Evolutionary conservation across 371 early-diverging fungal species (phyloP).

Genomic region (Zychaea mexicana): DNA sequence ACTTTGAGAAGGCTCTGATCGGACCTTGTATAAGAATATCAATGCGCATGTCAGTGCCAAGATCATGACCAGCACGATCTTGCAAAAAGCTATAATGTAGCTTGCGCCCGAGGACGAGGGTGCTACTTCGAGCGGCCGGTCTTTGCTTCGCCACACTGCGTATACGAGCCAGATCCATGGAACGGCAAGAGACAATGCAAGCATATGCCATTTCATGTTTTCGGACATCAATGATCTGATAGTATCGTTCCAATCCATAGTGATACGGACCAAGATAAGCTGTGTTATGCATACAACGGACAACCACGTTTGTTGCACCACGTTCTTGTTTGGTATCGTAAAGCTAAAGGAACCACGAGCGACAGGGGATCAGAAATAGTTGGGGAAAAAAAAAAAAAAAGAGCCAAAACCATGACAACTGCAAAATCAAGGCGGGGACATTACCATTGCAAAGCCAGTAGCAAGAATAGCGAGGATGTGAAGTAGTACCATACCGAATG

Average conservation of each 20-base stretch:
- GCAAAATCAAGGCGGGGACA: too few relatives aligned
- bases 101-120: constrained; percentile 21
- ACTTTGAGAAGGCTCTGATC: constrained; percentile 7
- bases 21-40: constrained; percentile 15
- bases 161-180: neutral
- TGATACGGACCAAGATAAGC: constrained; percentile 10
- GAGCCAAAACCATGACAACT: neutral
- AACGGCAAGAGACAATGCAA: constrained; percentile 10
- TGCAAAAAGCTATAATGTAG: constrained; percentile 25
- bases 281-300: constrained; percentile 10
- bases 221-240: neutral
- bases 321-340: neutral
- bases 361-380: constrained; percentile 3
- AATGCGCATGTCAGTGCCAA: constrained; percentile 20
- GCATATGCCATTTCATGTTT: constrained; percentile 15
- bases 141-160: neutral
- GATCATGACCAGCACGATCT: constrained; percentile 14
- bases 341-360: neutral
- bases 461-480: constrained; percentile 54
- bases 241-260: neutral
- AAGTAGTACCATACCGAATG: constrained; percentile 78
- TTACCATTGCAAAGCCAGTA: constrained; percentile 53
- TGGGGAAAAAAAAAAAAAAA: neutral
- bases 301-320: neutral
- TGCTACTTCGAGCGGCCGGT: neutral